Percentiles rank a stretch among this genome's conserved stretches.
Conservation (phyloP, 331 rosid genomes). For the Prunus yedoensis region DNA sequence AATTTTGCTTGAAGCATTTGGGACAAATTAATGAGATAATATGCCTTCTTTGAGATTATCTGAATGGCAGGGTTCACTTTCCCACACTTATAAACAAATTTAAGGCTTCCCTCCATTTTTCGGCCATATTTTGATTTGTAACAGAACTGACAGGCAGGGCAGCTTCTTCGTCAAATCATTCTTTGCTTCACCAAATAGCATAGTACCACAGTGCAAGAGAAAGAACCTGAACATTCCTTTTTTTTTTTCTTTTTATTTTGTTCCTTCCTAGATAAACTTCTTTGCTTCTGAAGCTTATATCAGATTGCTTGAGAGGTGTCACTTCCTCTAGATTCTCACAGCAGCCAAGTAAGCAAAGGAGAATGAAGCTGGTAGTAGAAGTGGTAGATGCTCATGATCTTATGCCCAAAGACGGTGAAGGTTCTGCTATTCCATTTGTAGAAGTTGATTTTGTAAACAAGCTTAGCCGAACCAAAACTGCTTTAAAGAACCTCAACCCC, state of each 20-base stretch:
- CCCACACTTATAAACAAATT: slow-evolving; percentile 27
- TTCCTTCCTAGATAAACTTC: no score
- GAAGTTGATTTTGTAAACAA: slow-evolving; percentile 62
- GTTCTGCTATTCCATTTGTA: slow-evolving; percentile 60
- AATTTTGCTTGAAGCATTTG: no score
- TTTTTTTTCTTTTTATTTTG: not conserved
- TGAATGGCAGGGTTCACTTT: slow-evolving; percentile 18
- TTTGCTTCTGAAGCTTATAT: slow-evolving; percentile 57
- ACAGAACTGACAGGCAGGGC: slow-evolving; percentile 33
- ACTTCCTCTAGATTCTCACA: slow-evolving; percentile 42
- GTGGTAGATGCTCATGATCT: slow-evolving; percentile 67
- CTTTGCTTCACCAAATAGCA: slow-evolving; percentile 51
- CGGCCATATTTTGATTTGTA: slow-evolving; percentile 7
- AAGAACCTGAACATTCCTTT: slow-evolving; percentile 22
- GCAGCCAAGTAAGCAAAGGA: slow-evolving; percentile 31
- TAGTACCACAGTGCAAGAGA: slow-evolving; percentile 24
- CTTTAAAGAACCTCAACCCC: slow-evolving; percentile 63
- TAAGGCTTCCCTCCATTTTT: slow-evolving; percentile 37
- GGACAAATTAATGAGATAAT: no score
- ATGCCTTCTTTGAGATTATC: not conserved
- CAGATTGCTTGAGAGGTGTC: slow-evolving; percentile 42
- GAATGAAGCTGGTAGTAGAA: slow-evolving; percentile 62
- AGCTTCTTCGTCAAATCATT: slow-evolving; percentile 63
- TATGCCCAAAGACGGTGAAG: slow-evolving; percentile 69
- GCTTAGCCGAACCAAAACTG: slow-evolving; percentile 48